Conservation (phyloP, 306 rosid species). For the Prunus davidiana region DNA sequence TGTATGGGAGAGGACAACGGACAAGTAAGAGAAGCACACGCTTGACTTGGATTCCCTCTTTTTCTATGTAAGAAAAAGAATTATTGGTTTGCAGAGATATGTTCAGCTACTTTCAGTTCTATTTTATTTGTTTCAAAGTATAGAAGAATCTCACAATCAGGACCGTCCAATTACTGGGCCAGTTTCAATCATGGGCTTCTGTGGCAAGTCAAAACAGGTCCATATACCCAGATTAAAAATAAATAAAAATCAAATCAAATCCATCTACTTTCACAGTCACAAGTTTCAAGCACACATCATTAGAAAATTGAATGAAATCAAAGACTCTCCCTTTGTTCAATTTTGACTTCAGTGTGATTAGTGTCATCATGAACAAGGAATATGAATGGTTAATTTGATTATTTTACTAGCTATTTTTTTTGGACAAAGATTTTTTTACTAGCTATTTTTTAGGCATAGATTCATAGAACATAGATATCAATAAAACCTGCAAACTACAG, state of each 20-base stretch:
- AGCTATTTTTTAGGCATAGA: not conserved
- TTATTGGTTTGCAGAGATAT: constrained; percentile 7
- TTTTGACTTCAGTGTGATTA: not conserved
- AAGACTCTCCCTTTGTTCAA: not conserved
- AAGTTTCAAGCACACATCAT: not conserved
- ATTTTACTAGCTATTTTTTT: not conserved
- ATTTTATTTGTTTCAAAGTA: not conserved
- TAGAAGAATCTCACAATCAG: not conserved
- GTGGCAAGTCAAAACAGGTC: not conserved
- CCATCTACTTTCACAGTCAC: not conserved
- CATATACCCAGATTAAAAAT: not conserved
- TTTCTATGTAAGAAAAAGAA: not conserved
- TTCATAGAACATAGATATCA: too few species aligned
- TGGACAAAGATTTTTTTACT: not conserved
- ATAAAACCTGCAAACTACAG: too few species aligned
- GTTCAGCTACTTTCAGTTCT: constrained; percentile 10
- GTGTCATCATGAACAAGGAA: not conserved
- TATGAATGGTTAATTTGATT: not conserved
- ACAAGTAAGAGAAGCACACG: constrained; percentile 10
- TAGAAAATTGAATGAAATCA: not conserved
- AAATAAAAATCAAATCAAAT: not conserved
- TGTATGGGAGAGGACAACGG: constrained; percentile 15
- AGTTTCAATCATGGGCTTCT: not conserved
- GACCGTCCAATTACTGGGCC: not conserved
- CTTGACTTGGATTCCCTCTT: not conserved